Evolutionary conservation across 2,329 filamentous ascomycete genomes (phyloP).

Genomic region (Mariannaea sp.): DNA sequence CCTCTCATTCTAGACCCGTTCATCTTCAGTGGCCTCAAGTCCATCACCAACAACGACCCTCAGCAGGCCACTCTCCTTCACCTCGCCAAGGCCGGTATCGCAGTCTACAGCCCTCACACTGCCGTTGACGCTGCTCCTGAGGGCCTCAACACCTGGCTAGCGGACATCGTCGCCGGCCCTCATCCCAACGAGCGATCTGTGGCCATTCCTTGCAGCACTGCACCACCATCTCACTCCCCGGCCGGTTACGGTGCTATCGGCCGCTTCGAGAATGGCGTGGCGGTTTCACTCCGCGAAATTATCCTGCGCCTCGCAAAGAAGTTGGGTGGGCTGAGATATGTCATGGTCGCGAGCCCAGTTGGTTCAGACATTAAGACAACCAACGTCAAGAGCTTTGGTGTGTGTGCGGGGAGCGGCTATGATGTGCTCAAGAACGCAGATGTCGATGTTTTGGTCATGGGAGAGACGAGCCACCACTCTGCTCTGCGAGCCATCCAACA

Average conservation of each 20-base stretch:
- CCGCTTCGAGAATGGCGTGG: slow-evolving; percentile 43
- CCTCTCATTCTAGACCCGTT: slow-evolving; percentile 72
- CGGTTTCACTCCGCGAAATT: slow-evolving; percentile 48
- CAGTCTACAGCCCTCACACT: slow-evolving; percentile 95
- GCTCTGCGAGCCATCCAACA: slow-evolving; percentile 84
- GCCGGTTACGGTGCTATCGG: slow-evolving; percentile 60
- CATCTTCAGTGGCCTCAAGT: slow-evolving; percentile 92
- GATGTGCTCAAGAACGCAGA: slow-evolving; percentile 71
- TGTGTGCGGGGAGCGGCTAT: slow-evolving; percentile 88
- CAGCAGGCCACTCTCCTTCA: slow-evolving; percentile 86
- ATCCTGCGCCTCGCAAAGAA: slow-evolving; percentile 63
- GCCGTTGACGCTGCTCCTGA: slow-evolving; percentile 85
- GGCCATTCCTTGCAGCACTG: slow-evolving; percentile 50
- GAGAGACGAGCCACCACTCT: slow-evolving; percentile 92
- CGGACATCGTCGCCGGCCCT: slow-evolving; percentile 74
- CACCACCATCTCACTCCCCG: slow-evolving; percentile 50
- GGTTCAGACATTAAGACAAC: slow-evolving; percentile 44
- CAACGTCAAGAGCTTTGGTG: slow-evolving; percentile 71
- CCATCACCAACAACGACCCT: slow-evolving; percentile 79
- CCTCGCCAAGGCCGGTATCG: slow-evolving; percentile 84
- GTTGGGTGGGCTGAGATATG: slow-evolving; percentile 66
- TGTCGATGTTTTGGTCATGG: slow-evolving; percentile 85
- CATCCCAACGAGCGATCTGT: slow-evolving; percentile 48
- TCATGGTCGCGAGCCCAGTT: slow-evolving; percentile 59
- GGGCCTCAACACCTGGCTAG: slow-evolving; percentile 93